These are phyloP conservation scores for Trichosporon asahii DNA, from an alignment of 1,284 basidiomycete species.

Conservation along the genomic window DNA sequence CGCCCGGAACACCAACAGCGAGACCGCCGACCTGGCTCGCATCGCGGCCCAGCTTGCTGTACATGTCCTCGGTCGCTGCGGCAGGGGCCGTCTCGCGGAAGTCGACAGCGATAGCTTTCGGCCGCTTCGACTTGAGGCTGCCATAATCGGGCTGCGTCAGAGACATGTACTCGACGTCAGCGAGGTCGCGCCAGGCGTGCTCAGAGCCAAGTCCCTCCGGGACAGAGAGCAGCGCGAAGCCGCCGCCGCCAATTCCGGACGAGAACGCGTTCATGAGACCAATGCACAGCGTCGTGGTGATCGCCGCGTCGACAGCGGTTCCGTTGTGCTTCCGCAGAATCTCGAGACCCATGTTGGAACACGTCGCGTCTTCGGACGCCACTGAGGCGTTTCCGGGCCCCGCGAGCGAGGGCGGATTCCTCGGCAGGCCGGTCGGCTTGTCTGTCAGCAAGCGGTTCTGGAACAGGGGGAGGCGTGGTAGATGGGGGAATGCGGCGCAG, in stretches of 20 bases:
- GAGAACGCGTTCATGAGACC: conserved; percentile 88
- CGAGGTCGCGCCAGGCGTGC: neutral
- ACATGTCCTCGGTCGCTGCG: conserved; percentile 72
- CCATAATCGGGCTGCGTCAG: neutral
- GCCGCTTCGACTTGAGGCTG: neutral
- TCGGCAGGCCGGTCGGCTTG: conserved; percentile 49
- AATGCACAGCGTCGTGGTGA: conserved; percentile 74
- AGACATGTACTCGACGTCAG: neutral
- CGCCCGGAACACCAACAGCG: conserved; percentile 78
- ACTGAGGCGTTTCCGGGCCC: conserved; percentile 74
- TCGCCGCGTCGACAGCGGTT: conserved; percentile 83
- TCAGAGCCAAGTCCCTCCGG: conserved; percentile 51
- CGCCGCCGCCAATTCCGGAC: conserved; percentile 79
- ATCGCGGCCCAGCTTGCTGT: conserved; percentile 66
- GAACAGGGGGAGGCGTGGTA: too few relatives aligned
- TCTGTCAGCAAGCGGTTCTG: neutral
- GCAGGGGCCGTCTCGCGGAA: conserved; percentile 84
- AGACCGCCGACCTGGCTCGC: conserved; percentile 69
- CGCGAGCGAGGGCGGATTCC: conserved; percentile 71
- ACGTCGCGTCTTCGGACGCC: conserved; percentile 76
- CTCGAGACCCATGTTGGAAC: conserved; percentile 76
- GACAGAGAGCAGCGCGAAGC: conserved; percentile 83
- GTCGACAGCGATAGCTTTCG: conserved; percentile 72
- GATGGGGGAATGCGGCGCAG: neutral
- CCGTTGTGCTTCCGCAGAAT: conserved; percentile 71